Conservation (phyloP, 164 flowering plant species). For the Stephania japonica region DNA sequence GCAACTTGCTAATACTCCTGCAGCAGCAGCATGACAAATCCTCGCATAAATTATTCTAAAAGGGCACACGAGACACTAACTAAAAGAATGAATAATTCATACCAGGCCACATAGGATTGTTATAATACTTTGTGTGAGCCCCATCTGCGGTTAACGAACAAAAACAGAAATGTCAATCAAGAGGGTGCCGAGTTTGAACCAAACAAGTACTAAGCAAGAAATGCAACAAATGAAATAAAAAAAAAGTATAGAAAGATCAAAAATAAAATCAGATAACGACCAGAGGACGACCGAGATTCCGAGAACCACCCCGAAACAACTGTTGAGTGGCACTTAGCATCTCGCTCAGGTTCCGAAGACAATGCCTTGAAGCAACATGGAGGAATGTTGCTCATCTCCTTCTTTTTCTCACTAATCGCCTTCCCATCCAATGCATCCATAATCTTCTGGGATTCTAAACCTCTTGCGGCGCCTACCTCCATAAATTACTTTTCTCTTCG, state of each 20-base stretch:
- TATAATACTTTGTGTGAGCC: constrained; percentile 46
- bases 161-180: not conserved
- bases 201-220: not conserved
- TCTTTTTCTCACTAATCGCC: constrained; percentile 44
- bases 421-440: constrained; percentile 84
- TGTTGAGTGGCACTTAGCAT: constrained; percentile 76
- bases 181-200: not conserved
- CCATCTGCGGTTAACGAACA: constrained; percentile 28
- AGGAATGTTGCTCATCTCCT: constrained; percentile 42
- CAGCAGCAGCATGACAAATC: not conserved
- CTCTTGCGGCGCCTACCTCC: constrained; percentile 75
- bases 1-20: not conserved
- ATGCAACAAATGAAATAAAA: not conserved
- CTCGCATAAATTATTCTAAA: not conserved
- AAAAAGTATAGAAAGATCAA: not conserved
- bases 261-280: constrained; percentile 28
- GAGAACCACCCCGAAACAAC: constrained; percentile 99
- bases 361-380: constrained; percentile 83
- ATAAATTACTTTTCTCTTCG: constrained; percentile 56
- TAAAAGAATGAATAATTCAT: constrained; percentile 4
- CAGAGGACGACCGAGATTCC: constrained; percentile 42
- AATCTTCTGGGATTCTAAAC: constrained; percentile 74
- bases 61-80: not conserved
- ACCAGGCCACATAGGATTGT: constrained; percentile 99
- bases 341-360: constrained; percentile 63